Conservation (phyloP, 805 yeast genomes). For the Sporopachydermia lactativora region DNA sequence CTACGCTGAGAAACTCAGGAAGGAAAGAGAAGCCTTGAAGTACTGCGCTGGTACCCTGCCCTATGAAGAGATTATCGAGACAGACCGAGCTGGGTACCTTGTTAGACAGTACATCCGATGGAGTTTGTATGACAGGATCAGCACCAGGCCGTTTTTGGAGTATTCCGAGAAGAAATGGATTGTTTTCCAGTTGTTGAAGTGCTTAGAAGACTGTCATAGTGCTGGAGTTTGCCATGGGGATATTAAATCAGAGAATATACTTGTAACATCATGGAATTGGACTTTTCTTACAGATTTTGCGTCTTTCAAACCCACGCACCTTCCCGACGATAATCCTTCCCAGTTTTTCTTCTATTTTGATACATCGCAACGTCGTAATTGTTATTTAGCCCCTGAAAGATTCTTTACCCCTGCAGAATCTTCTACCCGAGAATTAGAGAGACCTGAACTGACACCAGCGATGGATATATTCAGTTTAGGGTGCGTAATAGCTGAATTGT, state of each 20-base stretch:
- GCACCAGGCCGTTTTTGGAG: conserved; percentile 79
- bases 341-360: conserved; percentile 88
- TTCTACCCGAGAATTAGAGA: conserved; percentile 16
- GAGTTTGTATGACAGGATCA: conserved; percentile 75
- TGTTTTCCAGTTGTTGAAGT: conserved; percentile 61
- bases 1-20: conserved; percentile 11
- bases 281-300: conserved; percentile 72
- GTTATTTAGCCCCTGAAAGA: conserved; percentile 92
- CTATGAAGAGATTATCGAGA: conserved; percentile 62
- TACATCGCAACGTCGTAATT: conserved; percentile 70
- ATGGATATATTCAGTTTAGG: conserved; percentile 81
- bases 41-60: conserved; percentile 53
- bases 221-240: conserved; percentile 71
- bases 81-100: conserved; percentile 84
- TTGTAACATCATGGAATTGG: conserved; percentile 88
- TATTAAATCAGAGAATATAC: conserved; percentile 76
- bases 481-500: conserved; percentile 84
- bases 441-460: conserved; percentile 29
- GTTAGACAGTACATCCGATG: conserved; percentile 70
- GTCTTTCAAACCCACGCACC: conserved; percentile 62
- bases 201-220: conserved; percentile 49
- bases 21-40: conserved; percentile 25
- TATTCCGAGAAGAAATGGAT: conserved; percentile 74
- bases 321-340: conserved; percentile 90
- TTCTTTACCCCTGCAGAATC: conserved; percentile 28